Evolutionary conservation across 2,329 filamentous ascomycete genomes (phyloP), one percentile per base, ranked within the genome.

Genomic region (Colletotrichum destructivum): DNA sequence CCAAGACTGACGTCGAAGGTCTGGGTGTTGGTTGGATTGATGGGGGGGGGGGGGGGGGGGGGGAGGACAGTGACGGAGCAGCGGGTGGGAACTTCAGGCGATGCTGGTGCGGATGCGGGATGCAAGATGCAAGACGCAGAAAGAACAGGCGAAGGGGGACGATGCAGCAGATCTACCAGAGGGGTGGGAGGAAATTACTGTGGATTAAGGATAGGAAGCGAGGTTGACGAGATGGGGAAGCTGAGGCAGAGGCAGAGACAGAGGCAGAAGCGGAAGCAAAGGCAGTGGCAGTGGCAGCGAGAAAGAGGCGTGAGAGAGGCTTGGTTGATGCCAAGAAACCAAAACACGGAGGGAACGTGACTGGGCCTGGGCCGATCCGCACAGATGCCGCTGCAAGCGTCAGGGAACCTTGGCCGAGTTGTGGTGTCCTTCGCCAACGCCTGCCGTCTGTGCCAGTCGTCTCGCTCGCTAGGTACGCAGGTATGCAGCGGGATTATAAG

Each of bases 1-100:
- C 68, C 68, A 71, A 71, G 68, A 66, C 47, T n/a, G 54, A 46
- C n/a, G 60, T 63, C 23, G 49, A 59, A 31, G 56, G 62, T 26
- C 18, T 51, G 15, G 51, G 61, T 51, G 51, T 31, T 23, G 51
- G 42, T 9, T 31, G 31, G 23, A 64, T 8, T 46, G 62, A 54
- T 47, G 47, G 46, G 51, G 61, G 57, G 54, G 55, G 61, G 57
- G 54, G n/a, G 35, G 54, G 61, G 57, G 54, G 55, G 61, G 57
- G 54, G n/a, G 35, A 6, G 21, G 46, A 31, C n/a, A 59, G 64
- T 44, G 40, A 62, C 49, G 64, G 44, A 16, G 51, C 38, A 52
- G 55, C 13, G 54, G 16, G 31, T 38, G 54, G 54, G 18, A 56
- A n/a, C 38, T 31, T 31, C 31, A 6, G 35, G 35, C 35, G 35